Evolutionary conservation across 129 eudicot genomes (phyloP).

Genomic region (Gnaphalium uliginosum): DNA sequence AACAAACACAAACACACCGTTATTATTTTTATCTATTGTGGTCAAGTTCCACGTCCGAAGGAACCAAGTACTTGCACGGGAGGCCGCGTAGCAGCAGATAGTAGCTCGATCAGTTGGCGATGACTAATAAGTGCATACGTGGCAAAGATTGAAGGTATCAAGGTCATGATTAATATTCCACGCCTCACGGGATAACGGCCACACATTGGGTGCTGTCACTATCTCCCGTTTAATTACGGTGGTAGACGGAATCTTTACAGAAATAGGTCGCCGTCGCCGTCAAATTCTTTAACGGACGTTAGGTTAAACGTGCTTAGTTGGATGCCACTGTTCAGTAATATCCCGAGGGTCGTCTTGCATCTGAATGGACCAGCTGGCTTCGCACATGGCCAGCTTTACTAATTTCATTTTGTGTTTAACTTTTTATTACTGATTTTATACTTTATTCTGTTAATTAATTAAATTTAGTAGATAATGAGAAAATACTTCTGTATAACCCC

Average conservation of each 20-base stretch:
- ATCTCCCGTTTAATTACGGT: conserved; percentile 18
- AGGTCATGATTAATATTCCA: conserved; percentile 27
- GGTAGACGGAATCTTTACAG: conserved; percentile 24
- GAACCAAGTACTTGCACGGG: not conserved
- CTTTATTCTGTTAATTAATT: too few species aligned
- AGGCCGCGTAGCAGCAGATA: not conserved
- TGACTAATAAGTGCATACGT: conserved; percentile 13
- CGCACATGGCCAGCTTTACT: conserved; percentile 21
- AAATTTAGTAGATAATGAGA: too few species aligned
- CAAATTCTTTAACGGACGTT: conserved; percentile 10
- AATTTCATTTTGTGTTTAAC: not conserved
- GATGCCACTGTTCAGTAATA: conserved; percentile 19
- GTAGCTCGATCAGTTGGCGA: not conserved
- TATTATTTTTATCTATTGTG: too few species aligned
- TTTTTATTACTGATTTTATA: not conserved
- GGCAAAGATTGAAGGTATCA: not conserved
- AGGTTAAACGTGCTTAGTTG: conserved; percentile 20
- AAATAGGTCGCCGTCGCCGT: conserved; percentile 13
- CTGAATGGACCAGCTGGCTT: conserved; percentile 27
- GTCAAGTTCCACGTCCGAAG: not conserved
- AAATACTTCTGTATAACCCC: too few species aligned
- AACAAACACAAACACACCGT: too few species aligned
- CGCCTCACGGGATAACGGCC: conserved; percentile 21
- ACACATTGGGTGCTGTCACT: conserved; percentile 20
- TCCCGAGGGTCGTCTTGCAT: not conserved